phyloP scores from a whole-genome alignment of 352 stramenopile species.

The Globisporangium apiculatum region DNA sequence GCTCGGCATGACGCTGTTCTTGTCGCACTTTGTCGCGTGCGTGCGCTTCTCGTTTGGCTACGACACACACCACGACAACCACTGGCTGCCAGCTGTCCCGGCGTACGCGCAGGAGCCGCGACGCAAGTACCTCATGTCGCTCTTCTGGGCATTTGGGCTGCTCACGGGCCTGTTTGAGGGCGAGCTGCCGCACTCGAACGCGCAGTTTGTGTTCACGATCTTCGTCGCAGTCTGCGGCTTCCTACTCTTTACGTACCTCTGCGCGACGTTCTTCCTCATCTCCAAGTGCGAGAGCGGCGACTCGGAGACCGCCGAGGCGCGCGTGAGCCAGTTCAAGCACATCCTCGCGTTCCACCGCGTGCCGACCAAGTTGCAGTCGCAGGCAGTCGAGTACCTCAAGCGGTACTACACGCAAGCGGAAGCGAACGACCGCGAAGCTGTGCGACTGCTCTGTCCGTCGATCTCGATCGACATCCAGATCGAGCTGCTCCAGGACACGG shows the following conservation, averaged over 20 bases:
- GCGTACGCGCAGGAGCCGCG: conserved; percentile 5
- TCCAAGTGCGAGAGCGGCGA: conserved; percentile 63
- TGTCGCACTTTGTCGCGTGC: conserved; percentile 54
- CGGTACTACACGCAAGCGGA: conserved; percentile 57
- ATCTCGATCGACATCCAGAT: conserved; percentile 68
- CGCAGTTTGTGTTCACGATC: conserved; percentile 60
- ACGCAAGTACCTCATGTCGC: conserved; percentile 41
- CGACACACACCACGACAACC: conserved; percentile 28
- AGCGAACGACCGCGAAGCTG: conserved; percentile 50
- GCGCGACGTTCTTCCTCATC: conserved; percentile 66
- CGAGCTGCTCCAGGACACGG: conserved; percentile 42
- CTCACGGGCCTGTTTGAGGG: conserved; percentile 53
- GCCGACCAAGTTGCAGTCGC: conserved; percentile 31
- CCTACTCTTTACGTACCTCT: conserved; percentile 61
- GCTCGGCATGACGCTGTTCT: conserved; percentile 33
- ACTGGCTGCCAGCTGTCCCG: conserved; percentile 35
- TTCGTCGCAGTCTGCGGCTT: conserved; percentile 49
- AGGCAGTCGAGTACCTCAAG: conserved; percentile 63
- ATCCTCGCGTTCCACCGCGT: conserved; percentile 60
- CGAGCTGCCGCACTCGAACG: conserved; percentile 38
- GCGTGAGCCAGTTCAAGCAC: conserved; percentile 63
- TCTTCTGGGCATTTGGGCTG: conserved; percentile 65
- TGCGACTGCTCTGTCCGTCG: conserved; percentile 54
- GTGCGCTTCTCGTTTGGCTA: conserved; percentile 41
- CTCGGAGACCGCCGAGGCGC: conserved; percentile 44